Conservation (phyloP, 176 grass and related monocot genomes). For the Eleusine coracana region DNA sequence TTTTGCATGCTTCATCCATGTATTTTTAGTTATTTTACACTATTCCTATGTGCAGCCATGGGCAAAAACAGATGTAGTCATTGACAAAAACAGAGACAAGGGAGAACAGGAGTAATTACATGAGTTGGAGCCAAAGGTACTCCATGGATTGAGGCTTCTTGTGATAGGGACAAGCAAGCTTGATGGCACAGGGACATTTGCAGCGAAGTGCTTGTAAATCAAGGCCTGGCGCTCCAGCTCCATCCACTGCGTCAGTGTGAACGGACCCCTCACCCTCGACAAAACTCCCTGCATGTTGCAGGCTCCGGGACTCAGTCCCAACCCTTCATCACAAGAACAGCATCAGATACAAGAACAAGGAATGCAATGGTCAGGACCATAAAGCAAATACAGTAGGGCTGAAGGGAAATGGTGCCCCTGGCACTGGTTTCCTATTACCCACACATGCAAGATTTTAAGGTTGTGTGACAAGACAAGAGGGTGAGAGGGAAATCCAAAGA, state of each 20-base stretch:
- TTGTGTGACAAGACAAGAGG: neutral
- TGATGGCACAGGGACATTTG: constrained; percentile 69
- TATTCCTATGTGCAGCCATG: neutral
- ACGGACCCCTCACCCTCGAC: constrained; percentile 78
- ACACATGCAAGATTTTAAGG: constrained; percentile 54
- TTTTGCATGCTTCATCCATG: constrained; percentile 13
- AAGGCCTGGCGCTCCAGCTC: constrained; percentile 91
- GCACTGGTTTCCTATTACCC: constrained; percentile 31
- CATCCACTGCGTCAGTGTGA: constrained; percentile 95
- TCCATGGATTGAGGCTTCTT: constrained; percentile 63
- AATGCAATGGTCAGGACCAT: neutral
- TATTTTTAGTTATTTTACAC: neutral
- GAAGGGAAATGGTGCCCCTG: constrained; percentile 3
- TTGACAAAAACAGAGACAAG: neutral
- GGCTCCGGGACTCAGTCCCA: constrained; percentile 48
- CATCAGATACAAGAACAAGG: constrained; percentile 25
- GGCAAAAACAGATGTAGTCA: neutral
- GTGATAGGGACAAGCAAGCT: constrained; percentile 74
- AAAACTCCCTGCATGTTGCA: constrained; percentile 65
- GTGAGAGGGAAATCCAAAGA: constrained; percentile 41
- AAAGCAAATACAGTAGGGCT: neutral
- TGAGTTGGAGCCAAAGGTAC: constrained; percentile 47
- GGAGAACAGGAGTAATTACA: constrained; percentile 39
- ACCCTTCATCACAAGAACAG: constrained; percentile 45
- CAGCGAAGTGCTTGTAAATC: constrained; percentile 86